Evolutionary conservation across 306 rosid genomes (phyloP).

Genomic region (Hippophae gyantsensis): DNA sequence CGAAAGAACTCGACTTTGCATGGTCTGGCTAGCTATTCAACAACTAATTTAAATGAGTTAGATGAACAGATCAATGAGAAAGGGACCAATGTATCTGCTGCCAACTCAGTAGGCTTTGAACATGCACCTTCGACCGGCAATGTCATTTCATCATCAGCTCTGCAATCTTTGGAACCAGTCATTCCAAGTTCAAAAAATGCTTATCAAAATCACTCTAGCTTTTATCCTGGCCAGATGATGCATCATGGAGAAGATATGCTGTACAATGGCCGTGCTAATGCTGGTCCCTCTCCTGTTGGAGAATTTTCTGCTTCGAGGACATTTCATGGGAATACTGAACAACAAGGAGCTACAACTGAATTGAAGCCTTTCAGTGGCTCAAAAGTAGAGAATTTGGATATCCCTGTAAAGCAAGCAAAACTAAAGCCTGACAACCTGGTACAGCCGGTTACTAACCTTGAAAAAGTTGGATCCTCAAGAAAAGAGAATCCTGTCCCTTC

Average conservation of each 20-base stretch:
- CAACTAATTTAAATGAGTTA: constrained; percentile 51
- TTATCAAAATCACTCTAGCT: constrained; percentile 33
- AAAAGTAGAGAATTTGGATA: constrained; percentile 22
- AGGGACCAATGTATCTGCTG: constrained; percentile 27
- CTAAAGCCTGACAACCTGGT: constrained; percentile 17
- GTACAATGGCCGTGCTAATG: constrained; percentile 17
- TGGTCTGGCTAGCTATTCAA: constrained; percentile 39
- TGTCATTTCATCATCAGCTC: constrained; percentile 30
- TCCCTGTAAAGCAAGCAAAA: constrained; percentile 18
- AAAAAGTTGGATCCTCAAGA: constrained; percentile 20
- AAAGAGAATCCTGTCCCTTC: constrained; percentile 24
- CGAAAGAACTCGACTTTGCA: constrained; percentile 38
- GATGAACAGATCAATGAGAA: constrained; percentile 42
- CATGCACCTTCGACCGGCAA: constrained; percentile 29
- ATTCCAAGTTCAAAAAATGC: constrained; percentile 40
- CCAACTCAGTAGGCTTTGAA: constrained; percentile 33
- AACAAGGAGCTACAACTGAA: constrained; percentile 24
- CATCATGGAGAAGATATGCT: constrained; percentile 41
- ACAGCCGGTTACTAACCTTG: constrained; percentile 17
- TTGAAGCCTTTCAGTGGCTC: constrained; percentile 17
- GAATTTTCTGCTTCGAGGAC: constrained; percentile 19
- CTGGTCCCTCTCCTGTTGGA: constrained; percentile 26
- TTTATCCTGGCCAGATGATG: constrained; percentile 30
- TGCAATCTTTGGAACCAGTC: constrained; percentile 38
- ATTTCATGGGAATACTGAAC: constrained; percentile 13